A percentile compares a stretch with the other conserved stretches of the same genome.
These are phyloP conservation scores for Tardiomyces depauwii DNA, from an alignment of 1,139 yeast species.

Conservation along the genomic window DNA sequence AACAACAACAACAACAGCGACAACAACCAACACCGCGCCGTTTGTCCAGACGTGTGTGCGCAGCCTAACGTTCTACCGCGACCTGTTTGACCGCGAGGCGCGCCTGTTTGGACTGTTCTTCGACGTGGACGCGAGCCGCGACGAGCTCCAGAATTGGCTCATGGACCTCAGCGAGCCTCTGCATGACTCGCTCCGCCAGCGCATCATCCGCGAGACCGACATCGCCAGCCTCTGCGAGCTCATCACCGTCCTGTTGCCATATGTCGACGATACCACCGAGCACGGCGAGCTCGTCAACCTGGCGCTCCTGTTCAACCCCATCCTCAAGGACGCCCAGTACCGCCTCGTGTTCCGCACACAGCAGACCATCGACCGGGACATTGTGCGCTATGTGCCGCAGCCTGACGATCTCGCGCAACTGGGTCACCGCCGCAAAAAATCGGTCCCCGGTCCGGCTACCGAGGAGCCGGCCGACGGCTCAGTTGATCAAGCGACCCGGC, in stretches of 20 bases:
- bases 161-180: constrained; percentile 60
- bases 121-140: constrained; percentile 17
- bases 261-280: constrained; percentile 34
- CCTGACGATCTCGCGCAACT: constrained; percentile 51
- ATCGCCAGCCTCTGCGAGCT: constrained; percentile 59
- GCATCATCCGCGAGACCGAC: constrained; percentile 56
- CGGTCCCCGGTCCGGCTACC: constrained; percentile 2
- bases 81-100: constrained; percentile 51
- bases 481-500: too few relatives aligned
- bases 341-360: constrained; percentile 73
- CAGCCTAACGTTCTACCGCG: constrained; percentile 40
- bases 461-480: too few relatives aligned
- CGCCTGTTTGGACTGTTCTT: constrained; percentile 47
- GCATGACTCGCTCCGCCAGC: constrained; percentile 56
- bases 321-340: constrained; percentile 66
- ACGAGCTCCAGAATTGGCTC: constrained; percentile 43
- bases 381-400: constrained; percentile 55
- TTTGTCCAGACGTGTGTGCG: neutral
- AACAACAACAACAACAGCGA: too few relatives aligned
- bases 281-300: constrained; percentile 12
- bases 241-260: constrained; percentile 40
- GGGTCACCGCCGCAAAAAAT: constrained; percentile 32
- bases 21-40: neutral
- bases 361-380: constrained; percentile 54
- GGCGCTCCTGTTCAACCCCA: constrained; percentile 45